These are phyloP conservation scores for Coniochaeta sp. DNA, from an alignment of 2,329 filamentous ascomycete species.

Conservation along the genomic window DNA sequence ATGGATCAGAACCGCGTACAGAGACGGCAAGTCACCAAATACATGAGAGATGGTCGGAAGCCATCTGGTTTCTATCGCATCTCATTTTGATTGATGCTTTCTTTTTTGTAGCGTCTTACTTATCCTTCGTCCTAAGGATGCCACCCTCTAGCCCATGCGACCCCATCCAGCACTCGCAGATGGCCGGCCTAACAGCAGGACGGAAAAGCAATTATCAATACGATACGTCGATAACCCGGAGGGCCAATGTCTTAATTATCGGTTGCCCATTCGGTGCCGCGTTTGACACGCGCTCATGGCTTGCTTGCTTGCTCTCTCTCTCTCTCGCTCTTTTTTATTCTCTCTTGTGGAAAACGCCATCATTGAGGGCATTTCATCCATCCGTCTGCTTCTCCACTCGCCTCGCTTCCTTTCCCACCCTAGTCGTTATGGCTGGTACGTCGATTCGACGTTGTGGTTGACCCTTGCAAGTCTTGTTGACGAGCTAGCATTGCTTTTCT, in stretches of 20 bases:
- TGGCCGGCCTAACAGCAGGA: background rate
- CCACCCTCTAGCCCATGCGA: background rate
- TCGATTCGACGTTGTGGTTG: background rate
- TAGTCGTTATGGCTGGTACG: background rate
- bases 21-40: background rate
- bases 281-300: background rate
- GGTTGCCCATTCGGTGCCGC: background rate
- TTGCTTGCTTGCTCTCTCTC: background rate
- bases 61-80: background rate
- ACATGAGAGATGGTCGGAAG: background rate
- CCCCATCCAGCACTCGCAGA: background rate
- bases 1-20: background rate
- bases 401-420: background rate
- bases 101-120: background rate
- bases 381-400: background rate
- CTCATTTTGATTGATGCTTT: background rate
- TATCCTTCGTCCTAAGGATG: background rate
- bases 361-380: background rate
- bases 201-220: background rate
- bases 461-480: background rate
- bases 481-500: background rate
- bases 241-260: background rate
- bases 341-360: background rate
- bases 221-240: background rate
- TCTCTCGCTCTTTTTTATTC: background rate